Base-by-base conservation (phyloP, 108 stramenopile species). In the Nannochloropsis granulata region DNA sequence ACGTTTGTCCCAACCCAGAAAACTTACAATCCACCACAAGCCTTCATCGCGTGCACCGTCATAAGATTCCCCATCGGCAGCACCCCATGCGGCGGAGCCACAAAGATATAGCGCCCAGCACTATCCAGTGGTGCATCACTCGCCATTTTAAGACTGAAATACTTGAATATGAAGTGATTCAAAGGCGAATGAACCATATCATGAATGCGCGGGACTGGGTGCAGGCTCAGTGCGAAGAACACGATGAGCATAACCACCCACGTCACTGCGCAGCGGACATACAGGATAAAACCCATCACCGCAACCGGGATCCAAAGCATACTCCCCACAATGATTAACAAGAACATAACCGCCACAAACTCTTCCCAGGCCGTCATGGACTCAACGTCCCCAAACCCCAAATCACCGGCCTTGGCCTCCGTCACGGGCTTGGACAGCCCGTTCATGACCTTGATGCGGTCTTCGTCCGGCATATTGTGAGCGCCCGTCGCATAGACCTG, bases 31-130 rank as follows among this genome's bases (percentile, higher is more conserved):
- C 87, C 87, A 43, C 79, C 43, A 0, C 85, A 13, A 16, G 56
- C 8, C 24, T 79, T 84, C 23, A 88, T 82, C 10, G 85, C 81
- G 13, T 85, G 84, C 25, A 88, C 81, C 25, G 85, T 82, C 24
- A 84, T 12, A 23, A 88, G 13, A 82, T 88, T 88, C 42, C 85
- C 85, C 44, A 88, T 24, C 8, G 87, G 87, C 46, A 71, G 44
- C 25, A 85, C 81, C 21, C 85, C 79, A 82, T 82, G 44, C 21
- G 87, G 14, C 25, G 85, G 87, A 25, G 86, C 85, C 13, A 85
- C 85, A 13, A 85, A 80, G 13, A 85, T 85, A 24, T 82, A 71
- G 19, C 34, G 82, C 23, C 43, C 81, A 23, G 82, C n/a, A 43
- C 26, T 83, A 23, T 24, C 25, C 21, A 85, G 13, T 21, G 81